These are phyloP conservation scores for Coniochaeta sp. DNA, from an alignment of 2,329 filamentous ascomycete genomes.

Conservation along the genomic window DNA sequence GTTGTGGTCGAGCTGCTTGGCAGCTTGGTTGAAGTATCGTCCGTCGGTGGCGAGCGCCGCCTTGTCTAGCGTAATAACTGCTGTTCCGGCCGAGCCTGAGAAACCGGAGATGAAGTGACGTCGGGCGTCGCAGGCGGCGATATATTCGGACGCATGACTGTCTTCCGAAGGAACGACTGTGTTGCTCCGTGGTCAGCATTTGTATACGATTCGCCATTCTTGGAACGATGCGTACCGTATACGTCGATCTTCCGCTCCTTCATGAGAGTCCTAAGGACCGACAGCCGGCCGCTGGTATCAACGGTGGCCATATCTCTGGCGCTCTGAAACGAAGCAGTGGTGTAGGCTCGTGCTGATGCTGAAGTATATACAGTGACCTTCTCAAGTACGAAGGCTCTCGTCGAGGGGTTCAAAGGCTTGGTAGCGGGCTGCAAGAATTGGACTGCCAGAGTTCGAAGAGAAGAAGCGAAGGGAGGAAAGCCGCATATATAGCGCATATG, in stretches of 20 bases:
- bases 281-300: constrained; percentile 69
- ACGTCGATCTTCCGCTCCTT: constrained; percentile 78
- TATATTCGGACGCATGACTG: constrained; percentile 96
- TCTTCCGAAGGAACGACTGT: constrained; percentile 94
- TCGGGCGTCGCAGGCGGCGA: constrained; percentile 87
- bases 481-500: constrained; percentile 17
- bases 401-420: not conserved
- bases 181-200: constrained; percentile 2
- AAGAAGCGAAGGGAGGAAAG: constrained; percentile 9
- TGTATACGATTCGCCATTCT: constrained; percentile 8
- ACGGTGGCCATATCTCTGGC: constrained; percentile 62
- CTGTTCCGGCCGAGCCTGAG: constrained; percentile 88
- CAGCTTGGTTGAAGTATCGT: constrained; percentile 95
- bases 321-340: constrained; percentile 11
- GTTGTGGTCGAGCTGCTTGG: constrained; percentile 82
- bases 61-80: constrained; percentile 77
- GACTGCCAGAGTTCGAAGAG: constrained; percentile 7
- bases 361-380: not conserved
- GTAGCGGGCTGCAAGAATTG: constrained; percentile 6
- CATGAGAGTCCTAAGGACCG: constrained; percentile 78
- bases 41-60: constrained; percentile 91
- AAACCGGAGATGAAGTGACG: constrained; percentile 92
- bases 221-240: constrained; percentile 61
- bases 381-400: not conserved
- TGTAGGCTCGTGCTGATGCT: constrained; percentile 3